These are phyloP conservation scores for Phytopythium helicoides DNA, from an alignment of 352 stramenopile genomes.

Conservation along the genomic window DNA sequence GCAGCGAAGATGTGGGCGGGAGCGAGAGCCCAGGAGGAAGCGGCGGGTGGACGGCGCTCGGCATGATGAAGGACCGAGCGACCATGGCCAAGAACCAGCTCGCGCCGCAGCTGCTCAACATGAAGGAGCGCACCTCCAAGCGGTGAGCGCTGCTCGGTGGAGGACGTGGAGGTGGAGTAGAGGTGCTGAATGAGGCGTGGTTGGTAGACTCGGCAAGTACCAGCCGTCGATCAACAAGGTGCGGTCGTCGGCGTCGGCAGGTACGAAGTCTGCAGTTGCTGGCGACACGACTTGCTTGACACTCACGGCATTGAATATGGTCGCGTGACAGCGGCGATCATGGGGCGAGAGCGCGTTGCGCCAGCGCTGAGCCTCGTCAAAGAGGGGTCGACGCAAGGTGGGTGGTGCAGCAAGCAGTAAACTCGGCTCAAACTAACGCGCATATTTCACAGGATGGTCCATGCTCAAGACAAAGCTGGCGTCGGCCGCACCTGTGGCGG, in stretches of 20 bases:
- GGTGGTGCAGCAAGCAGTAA: neutral
- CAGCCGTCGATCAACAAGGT: constrained; percentile 76
- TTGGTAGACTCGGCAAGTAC: constrained; percentile 61
- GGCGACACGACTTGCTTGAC: neutral
- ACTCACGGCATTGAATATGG: constrained; percentile 10
- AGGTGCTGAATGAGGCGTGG: too few relatives aligned
- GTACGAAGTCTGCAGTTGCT: constrained; percentile 12
- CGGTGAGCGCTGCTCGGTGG: constrained; percentile 15
- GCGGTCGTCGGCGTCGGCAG: constrained; percentile 65
- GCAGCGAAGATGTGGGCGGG: neutral
- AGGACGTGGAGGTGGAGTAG: neutral
- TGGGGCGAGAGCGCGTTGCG: constrained; percentile 44
- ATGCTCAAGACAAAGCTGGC: constrained; percentile 78
- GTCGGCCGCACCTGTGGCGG: constrained; percentile 64
- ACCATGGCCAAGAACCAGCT: constrained; percentile 54
- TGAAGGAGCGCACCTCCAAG: constrained; percentile 57
- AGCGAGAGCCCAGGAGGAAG: neutral
- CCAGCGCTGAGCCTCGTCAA: constrained; percentile 58
- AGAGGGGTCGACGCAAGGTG: constrained; percentile 66
- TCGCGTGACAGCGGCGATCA: constrained; percentile 28
- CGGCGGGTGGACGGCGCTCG: constrained; percentile 33
- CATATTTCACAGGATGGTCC: constrained; percentile 43
- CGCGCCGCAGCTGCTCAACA: constrained; percentile 43
- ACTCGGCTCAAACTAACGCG: neutral
- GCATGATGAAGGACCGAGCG: constrained; percentile 50